Conservation (phyloP, 371 early-diverging fungal species). For the Mycotypha africana region DNA sequence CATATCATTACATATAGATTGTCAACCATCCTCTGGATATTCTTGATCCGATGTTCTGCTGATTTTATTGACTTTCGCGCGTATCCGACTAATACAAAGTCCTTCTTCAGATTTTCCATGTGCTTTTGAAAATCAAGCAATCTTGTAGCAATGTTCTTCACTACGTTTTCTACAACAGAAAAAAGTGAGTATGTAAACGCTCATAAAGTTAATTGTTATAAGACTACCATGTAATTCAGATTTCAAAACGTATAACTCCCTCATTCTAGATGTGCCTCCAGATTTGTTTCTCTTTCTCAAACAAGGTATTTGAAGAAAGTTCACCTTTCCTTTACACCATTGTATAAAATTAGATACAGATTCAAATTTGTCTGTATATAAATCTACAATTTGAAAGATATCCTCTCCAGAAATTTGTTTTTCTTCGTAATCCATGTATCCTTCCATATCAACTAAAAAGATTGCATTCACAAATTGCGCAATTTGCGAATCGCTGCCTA, state of each 20-base stretch:
- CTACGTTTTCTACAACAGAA: slow-evolving; percentile 5
- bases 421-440: background rate
- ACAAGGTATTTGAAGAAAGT: slow-evolving; percentile 5
- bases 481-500: slow-evolving; percentile 11
- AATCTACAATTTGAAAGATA: too few relatives aligned
- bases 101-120: slow-evolving; percentile 6
- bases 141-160: slow-evolving; percentile 1
- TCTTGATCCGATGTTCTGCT: slow-evolving; percentile 3
- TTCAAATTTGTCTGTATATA: slow-evolving; percentile 8
- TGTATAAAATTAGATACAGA: slow-evolving; percentile 6
- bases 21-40: slow-evolving; percentile 8
- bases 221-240: slow-evolving; percentile 7
- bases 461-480: slow-evolving; percentile 13
- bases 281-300: slow-evolving; percentile 7
- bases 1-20: too few relatives aligned
- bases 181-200: slow-evolving; percentile 5
- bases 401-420: too few relatives aligned
- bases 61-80: slow-evolving; percentile 3
- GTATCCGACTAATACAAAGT: slow-evolving; percentile 7
- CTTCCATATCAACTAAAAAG: slow-evolving; percentile 3
- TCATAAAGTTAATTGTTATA: slow-evolving; percentile 6
- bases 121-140: slow-evolving; percentile 2
- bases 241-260: slow-evolving; percentile 7
- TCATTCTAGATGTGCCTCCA: slow-evolving; percentile 5
- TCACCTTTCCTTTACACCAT: slow-evolving; percentile 10